These are phyloP conservation scores for Solanum appendiculatum DNA, from an alignment of 257 asterid species.

Conservation along the genomic window DNA sequence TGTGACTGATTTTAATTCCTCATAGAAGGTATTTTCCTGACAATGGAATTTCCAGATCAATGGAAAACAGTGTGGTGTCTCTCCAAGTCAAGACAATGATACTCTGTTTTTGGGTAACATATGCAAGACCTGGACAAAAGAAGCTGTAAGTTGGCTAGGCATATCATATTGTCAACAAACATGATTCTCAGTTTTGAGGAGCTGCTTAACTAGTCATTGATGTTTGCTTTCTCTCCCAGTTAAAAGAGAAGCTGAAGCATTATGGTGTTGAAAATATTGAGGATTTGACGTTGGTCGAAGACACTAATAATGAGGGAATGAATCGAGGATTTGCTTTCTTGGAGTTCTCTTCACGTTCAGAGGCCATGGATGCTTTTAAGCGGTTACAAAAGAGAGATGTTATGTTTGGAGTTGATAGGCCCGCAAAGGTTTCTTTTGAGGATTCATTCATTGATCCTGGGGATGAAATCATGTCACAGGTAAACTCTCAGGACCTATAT, in stretches of 20 bases:
- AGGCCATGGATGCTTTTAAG: constrained; percentile 97
- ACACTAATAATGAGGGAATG: constrained; percentile 57
- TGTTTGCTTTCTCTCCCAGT: constrained; percentile 54
- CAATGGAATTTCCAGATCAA: constrained; percentile 65
- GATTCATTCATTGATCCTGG: constrained; percentile 97
- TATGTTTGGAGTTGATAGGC: constrained; percentile 80
- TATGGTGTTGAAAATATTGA: constrained; percentile 73
- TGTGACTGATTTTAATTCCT: constrained; percentile 13
- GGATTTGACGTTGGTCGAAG: constrained; percentile 90
- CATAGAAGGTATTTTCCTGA: constrained; percentile 28
- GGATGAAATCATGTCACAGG: constrained; percentile 99
- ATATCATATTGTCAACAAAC: constrained; percentile 11
- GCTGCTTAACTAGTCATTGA: constrained; percentile 25
- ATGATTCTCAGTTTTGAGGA: constrained; percentile 4
- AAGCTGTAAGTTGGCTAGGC: constrained; percentile 64
- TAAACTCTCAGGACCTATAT: constrained; percentile 23
- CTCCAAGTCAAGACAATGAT: constrained; percentile 98
- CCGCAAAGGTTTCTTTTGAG: constrained; percentile 96
- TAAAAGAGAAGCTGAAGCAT: constrained; percentile 73
- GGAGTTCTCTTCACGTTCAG: constrained; percentile 86
- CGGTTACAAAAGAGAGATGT: constrained; percentile 90
- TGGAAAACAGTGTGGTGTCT: constrained; percentile 97
- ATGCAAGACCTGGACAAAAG: constrained; percentile 92
- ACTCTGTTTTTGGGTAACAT: constrained; percentile 90
- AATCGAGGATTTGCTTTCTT: constrained; percentile 92